Percentiles rank a stretch among this genome's conserved stretches.
phyloP scores from a whole-genome alignment of 768 basidiomycete species.

The Lactifluus hygrophoroides region DNA sequence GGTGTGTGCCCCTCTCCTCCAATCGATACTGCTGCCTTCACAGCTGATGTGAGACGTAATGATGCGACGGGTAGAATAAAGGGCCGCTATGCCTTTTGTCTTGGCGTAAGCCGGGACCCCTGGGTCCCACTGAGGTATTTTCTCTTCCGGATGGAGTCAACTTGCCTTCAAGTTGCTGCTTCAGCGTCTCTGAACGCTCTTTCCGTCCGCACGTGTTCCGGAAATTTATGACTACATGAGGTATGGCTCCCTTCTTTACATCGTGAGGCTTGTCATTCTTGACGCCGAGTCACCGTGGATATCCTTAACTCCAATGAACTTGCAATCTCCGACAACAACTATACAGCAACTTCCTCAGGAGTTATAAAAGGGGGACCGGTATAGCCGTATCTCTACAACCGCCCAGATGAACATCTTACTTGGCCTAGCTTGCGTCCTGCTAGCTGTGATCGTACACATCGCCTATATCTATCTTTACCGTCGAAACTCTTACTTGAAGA shows the following conservation, averaged over 20 bases:
- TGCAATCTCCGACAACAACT: constrained; percentile 4
- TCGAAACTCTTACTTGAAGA: constrained; percentile 10
- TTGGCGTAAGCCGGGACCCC: constrained; percentile 1
- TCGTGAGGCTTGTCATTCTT: not conserved
- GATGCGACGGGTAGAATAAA: not conserved
- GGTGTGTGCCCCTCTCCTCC: not conserved
- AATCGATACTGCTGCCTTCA: not conserved
- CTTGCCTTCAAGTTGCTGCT: not conserved
- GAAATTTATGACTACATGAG: not conserved
- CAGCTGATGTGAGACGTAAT: constrained; percentile 10
- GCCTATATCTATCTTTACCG: constrained; percentile 5
- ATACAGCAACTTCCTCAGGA: not conserved
- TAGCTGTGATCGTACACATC: not conserved
- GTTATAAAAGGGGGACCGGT: not conserved
- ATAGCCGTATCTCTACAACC: not conserved
- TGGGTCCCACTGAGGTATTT: not conserved
- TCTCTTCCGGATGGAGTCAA: not conserved
- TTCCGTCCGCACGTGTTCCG: constrained; percentile 6
- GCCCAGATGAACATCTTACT: constrained; percentile 5
- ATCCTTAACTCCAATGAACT: not conserved
- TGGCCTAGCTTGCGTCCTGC: not conserved
- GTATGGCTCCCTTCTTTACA: not conserved
- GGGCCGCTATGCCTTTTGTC: not conserved
- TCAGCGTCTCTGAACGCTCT: not conserved
- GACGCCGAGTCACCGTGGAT: not conserved